These are phyloP conservation scores for Cantharellus cinnabarinus DNA, from an alignment of 768 basidiomycete genomes.

Conservation along the genomic window DNA sequence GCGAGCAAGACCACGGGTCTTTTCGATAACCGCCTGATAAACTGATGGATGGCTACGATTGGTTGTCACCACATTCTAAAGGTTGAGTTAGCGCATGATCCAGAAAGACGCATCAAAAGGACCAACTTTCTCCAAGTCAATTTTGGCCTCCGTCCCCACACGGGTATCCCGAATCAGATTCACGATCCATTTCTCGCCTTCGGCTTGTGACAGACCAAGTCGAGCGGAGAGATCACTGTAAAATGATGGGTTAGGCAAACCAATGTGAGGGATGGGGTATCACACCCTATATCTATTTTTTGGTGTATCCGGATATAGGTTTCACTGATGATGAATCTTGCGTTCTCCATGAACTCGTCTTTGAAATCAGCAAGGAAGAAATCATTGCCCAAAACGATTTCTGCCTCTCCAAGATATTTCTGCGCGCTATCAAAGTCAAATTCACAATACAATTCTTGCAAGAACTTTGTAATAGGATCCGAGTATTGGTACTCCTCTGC, in stretches of 20 bases:
- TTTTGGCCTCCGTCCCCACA: conserved; percentile 93
- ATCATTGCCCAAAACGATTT: conserved; percentile 70
- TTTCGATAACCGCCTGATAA: conserved; percentile 89
- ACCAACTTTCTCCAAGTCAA: conserved; percentile 80
- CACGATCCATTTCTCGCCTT: conserved; percentile 99
- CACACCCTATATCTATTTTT: conserved; percentile 67
- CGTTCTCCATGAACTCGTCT: conserved; percentile 93
- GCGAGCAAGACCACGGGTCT: conserved; percentile 78
- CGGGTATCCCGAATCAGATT: conserved; percentile 95
- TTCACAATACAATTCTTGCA: conserved; percentile 83
- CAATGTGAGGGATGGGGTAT: neutral
- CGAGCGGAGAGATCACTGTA: conserved; percentile 76
- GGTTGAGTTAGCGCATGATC: neutral
- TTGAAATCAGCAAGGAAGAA: conserved; percentile 84
- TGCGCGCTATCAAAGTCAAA: conserved; percentile 96
- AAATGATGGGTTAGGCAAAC: neutral
- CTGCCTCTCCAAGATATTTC: conserved; percentile 52
- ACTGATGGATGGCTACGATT: conserved; percentile 74
- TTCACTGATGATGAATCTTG: conserved; percentile 87
- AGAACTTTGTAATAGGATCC: conserved; percentile 82
- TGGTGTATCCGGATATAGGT: conserved; percentile 97
- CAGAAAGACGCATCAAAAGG: neutral
- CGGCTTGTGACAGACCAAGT: conserved; percentile 79
- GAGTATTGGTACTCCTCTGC: conserved; percentile 92
- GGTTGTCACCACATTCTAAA: conserved; percentile 89